These are phyloP conservation scores for Pseudogymnoascus sp. DNA, from an alignment of 2,329 filamentous ascomycete genomes.

Conservation along the genomic window DNA sequence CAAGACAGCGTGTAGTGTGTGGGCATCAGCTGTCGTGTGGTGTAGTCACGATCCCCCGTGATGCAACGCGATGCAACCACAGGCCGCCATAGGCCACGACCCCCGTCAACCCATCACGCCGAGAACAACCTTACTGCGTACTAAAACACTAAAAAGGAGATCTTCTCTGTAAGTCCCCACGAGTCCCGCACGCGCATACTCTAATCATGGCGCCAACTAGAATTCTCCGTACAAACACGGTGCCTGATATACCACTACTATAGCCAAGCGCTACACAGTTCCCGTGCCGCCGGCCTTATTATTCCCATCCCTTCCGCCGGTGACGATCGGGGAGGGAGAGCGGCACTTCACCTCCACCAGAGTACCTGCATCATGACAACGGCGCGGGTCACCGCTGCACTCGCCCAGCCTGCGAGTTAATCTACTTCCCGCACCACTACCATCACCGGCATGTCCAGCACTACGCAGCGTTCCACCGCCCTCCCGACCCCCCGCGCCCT, in stretches of 20 bases:
- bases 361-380: constrained; percentile 8
- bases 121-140: neutral
- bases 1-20: neutral
- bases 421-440: constrained; percentile 4
- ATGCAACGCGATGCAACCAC: constrained; percentile 3
- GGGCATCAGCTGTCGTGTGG: neutral
- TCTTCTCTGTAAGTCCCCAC: neutral
- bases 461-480: neutral
- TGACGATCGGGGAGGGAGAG: neutral
- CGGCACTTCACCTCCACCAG: constrained; percentile 6
- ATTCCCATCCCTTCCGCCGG: constrained; percentile 4
- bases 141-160: neutral
- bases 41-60: constrained; percentile 1
- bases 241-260: neutral
- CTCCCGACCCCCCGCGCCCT: constrained; percentile 22
- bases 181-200: neutral
- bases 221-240: neutral
- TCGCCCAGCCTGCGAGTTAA: neutral
- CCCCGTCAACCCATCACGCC: neutral
- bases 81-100: neutral
- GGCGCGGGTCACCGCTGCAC: constrained; percentile 8
- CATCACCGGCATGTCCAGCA: neutral
- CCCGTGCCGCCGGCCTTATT: neutral
- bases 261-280: neutral
- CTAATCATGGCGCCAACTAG: constrained; percentile 2